Evolutionary conservation across 2,329 filamentous ascomycete genomes (phyloP).

Genomic region (Emergomyces pasteurianus): DNA sequence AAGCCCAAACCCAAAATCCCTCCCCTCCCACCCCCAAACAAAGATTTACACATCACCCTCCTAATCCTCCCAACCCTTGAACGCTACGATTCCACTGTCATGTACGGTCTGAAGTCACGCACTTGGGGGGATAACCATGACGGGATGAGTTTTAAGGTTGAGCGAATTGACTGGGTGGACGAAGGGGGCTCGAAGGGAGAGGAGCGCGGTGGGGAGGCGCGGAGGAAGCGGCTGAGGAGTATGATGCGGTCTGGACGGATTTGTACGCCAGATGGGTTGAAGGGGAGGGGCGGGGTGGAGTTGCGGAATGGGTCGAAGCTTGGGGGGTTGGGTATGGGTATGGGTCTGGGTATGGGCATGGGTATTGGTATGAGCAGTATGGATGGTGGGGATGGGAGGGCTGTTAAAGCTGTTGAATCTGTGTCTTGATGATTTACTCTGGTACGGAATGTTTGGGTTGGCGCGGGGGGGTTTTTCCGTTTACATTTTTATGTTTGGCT

Average conservation of each 20-base stretch:
- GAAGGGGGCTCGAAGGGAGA: slow-evolving; percentile 44
- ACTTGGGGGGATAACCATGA: slow-evolving; percentile 69
- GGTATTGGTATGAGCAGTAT: slow-evolving; percentile 1
- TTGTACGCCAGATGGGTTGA: slow-evolving; percentile 27
- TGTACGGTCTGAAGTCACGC: slow-evolving; percentile 71
- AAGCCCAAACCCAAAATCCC: slow-evolving; percentile 23
- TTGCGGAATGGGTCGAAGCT: slow-evolving; percentile 12
- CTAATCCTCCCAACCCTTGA: slow-evolving; percentile 70
- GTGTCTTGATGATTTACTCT: slow-evolving; percentile 19
- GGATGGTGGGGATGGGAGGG: slow-evolving; percentile 11
- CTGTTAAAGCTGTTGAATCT: slow-evolving; percentile 17
- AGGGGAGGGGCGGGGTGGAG: slow-evolving; percentile 6
- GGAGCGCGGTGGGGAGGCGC: slow-evolving; percentile 35
- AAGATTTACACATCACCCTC: slow-evolving; percentile 78
- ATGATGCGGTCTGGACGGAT: slow-evolving; percentile 33
- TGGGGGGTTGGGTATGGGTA: slow-evolving; percentile 9
- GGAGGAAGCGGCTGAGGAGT: slow-evolving; percentile 38
- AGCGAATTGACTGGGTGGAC: slow-evolving; percentile 72
- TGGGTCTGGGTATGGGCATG: not conserved
- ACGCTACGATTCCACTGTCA: slow-evolving; percentile 60
- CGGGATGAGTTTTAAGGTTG: slow-evolving; percentile 79
- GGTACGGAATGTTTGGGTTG: not conserved
- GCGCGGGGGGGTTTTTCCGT: too few species aligned
- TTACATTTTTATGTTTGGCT: too few species aligned
- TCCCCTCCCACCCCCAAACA: slow-evolving; percentile 46